Base-by-base conservation (phyloP, 169 alveolate genomes). In the Plasmodium coatneyi region DNA sequence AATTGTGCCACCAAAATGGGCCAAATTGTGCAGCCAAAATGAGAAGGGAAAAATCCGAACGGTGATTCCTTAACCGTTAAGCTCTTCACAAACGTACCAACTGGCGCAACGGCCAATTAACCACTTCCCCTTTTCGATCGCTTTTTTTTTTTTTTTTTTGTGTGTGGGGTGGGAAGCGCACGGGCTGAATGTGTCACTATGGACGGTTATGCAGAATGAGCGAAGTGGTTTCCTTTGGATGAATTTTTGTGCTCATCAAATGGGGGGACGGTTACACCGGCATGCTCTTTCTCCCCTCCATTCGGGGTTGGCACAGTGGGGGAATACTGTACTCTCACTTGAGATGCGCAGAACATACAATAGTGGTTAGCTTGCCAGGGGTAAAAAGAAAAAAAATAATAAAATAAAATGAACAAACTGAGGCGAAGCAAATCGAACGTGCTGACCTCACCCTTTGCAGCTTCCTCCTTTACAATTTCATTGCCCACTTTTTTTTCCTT, bases 101-200 rank as follows among this genome's bases (percentile, higher is more conserved):
- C n/a, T 46, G 56, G 56, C 0, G n/a, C 10, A 12, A 46, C 56
- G n/a, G 56, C 56, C 56, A 46, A 46, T 10, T 46, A n/a, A 12
- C 3, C 56, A 10, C n/a, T 46, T 46, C n/a, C 56, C 56, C n/a
- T 12, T 46, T 46, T 46, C 56, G 10, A 46, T 74, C 46, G 30
- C 46, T 74, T 30, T 74, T 74, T 74, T 25, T 30, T 74, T 74
- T 74, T n/a, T 71, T 71, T 71, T 74, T 74, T 30, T 25, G 22
- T 43, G 0, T 22, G n/a, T 3, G 6, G 82, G 56, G 25, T 22
- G 82, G 46, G n/a, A 6, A 46, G 54, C 30, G 46, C 25, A 74
- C 10, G 30, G 82, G 12, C 30, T 32, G 46, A 2, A n/a, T 9
- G 56, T 46, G 56, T 46, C 56, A 46, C 56, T 46, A 46, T 46